Base-by-base conservation (phyloP, 139 green algal genomes). In the Deuterostichococcus epilithicus region DNA sequence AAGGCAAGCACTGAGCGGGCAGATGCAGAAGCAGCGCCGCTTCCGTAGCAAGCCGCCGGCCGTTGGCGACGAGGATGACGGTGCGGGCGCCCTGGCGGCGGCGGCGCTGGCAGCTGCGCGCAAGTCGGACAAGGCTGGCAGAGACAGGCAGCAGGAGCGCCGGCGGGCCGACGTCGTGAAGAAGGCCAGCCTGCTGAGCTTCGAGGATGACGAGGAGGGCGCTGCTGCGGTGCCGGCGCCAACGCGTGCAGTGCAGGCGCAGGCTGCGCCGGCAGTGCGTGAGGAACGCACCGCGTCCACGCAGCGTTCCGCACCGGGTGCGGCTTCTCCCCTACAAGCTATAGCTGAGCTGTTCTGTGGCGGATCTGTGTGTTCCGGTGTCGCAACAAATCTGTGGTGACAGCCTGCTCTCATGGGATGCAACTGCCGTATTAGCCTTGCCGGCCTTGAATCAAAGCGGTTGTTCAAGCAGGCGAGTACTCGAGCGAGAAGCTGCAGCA, bases 381-480 rank as follows among this genome's bases (percentile, higher is more conserved):
- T n/a, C n/a, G n/a, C n/a, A n/a, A n/a, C n/a, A n/a, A n/a, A n/a
- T n/a, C 10, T 63, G 8, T 63, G 52, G 10, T 25, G 52, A 63
- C 10, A 13, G 52, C 52, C n/a, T n/a, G n/a, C n/a, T n/a, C n/a
- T n/a, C n/a, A n/a, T n/a, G n/a, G n/a, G n/a, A n/a, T n/a, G n/a
- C n/a, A n/a, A n/a, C n/a, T n/a, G n/a, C n/a, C n/a, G n/a, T n/a
- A n/a, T n/a, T n/a, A n/a, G n/a, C n/a, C n/a, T n/a, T n/a, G n/a
- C n/a, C n/a, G n/a, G n/a, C n/a, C n/a, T n/a, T 63, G 52, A n/a
- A 20, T 5, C 18, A 28, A n/a, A n/a, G 52, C 18, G 13, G 18
- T 5, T 63, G 26, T 13, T 20, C 26, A 13, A 25, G 23, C 85
- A 89, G 89, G 89, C 42, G 89, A 93, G 59, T 94, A 94, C 75